Conservation (phyloP, 768 basidiomycete species). For the Tricholoma sp. region DNA sequence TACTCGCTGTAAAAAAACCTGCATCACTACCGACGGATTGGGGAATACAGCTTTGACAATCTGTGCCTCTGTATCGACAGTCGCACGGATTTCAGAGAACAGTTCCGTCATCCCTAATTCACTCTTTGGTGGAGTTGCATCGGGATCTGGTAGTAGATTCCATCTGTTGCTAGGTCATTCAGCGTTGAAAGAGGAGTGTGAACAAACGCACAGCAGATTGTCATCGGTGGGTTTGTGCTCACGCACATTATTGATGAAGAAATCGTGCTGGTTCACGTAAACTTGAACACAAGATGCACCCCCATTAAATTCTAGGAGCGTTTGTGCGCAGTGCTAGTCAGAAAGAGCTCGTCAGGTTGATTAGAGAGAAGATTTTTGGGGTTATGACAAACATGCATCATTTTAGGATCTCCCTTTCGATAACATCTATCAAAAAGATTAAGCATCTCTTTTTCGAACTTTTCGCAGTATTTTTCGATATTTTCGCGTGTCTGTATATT, state of each 20-base stretch:
- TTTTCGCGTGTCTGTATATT: constrained; percentile 69
- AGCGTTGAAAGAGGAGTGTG: background rate
- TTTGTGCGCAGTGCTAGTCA: constrained; percentile 90
- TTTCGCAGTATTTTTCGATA: constrained; percentile 97
- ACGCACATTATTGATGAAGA: constrained; percentile 93
- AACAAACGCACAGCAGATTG: constrained; percentile 43
- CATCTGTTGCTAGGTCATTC: constrained; percentile 49
- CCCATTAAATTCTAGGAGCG: constrained; percentile 95
- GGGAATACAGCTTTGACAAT: constrained; percentile 99
- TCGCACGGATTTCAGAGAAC: constrained; percentile 82
- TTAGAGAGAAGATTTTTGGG: background rate
- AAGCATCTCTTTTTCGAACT: constrained; percentile 98
- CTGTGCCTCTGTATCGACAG: constrained; percentile 93
- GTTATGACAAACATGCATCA: constrained; percentile 81
- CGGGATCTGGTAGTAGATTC: constrained; percentile 74
- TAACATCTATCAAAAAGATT: constrained; percentile 94
- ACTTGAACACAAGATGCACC: constrained; percentile 96
- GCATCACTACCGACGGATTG: constrained; percentile 93
- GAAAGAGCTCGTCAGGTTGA: background rate
- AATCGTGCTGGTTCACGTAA: constrained; percentile 99
- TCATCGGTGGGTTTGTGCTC: constrained; percentile 54
- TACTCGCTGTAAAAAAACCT: constrained; percentile 94
- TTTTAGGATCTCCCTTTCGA: constrained; percentile 94
- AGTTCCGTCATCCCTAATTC: constrained; percentile 78
- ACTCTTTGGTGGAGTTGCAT: constrained; percentile 65